Conservation (phyloP, 169 alveolate species). For the Cryptosporidium andersoni region DNA sequence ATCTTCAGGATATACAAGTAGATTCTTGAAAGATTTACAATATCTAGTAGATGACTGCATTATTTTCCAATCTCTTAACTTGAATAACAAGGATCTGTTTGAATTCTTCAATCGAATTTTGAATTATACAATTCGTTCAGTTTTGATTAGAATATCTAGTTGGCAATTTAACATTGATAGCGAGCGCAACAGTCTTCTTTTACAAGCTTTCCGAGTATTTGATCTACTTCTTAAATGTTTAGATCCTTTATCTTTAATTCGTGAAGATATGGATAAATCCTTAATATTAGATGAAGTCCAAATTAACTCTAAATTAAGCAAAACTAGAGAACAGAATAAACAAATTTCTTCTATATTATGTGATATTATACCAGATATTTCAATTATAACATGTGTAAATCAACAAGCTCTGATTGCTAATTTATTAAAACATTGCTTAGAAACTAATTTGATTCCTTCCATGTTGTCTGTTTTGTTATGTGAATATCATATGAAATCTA, state of each 20-base stretch:
- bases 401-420: slow-evolving; percentile 47
- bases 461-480: slow-evolving; percentile 32
- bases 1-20: neutral
- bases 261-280: slow-evolving; percentile 5
- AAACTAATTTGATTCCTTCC: slow-evolving; percentile 57
- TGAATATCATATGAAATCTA: slow-evolving; percentile 7
- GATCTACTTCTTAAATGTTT: slow-evolving; percentile 17
- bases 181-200: slow-evolving; percentile 39
- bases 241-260: slow-evolving; percentile 43
- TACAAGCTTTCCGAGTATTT: slow-evolving; percentile 18
- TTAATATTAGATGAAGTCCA: neutral
- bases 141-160: slow-evolving; percentile 45
- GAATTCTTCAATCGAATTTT: slow-evolving; percentile 20
- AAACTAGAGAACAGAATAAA: neutral
- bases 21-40: slow-evolving; percentile 24
- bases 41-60: slow-evolving; percentile 31
- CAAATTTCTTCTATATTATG: neutral
- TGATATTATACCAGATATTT: slow-evolving; percentile 55
- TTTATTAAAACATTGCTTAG: slow-evolving; percentile 27
- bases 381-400: slow-evolving; percentile 34
- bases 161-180: slow-evolving; percentile 63
- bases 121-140: slow-evolving; percentile 50
- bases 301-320: neutral
- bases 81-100: slow-evolving; percentile 22
- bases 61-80: slow-evolving; percentile 1